Percentiles rank a stretch among this genome's conserved stretches.
These are phyloP conservation scores for Viola pubescens DNA, from an alignment of 441 rosid genomes.

Conservation along the genomic window DNA sequence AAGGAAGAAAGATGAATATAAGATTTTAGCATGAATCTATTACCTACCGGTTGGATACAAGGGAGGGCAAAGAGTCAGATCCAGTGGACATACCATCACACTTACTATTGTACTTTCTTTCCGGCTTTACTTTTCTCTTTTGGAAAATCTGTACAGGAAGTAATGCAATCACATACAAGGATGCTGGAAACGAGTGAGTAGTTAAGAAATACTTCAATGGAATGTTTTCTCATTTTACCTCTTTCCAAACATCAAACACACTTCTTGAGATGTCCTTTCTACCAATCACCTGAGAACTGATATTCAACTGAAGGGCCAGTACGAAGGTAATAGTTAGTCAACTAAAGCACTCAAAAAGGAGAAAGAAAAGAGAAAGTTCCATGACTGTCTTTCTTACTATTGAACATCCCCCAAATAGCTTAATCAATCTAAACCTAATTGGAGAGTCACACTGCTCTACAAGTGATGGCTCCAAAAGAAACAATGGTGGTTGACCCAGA, in stretches of 20 bases:
- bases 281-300: slow-evolving; percentile 90
- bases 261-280: slow-evolving; percentile 80
- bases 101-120: slow-evolving; percentile 30
- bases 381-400: background rate
- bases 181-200: slow-evolving; percentile 17
- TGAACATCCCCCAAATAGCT: background rate
- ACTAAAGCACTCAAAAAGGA: slow-evolving; percentile 7
- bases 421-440: background rate
- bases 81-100: slow-evolving; percentile 35
- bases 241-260: slow-evolving; percentile 95
- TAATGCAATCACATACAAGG: slow-evolving; percentile 15
- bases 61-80: slow-evolving; percentile 58
- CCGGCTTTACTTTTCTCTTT: slow-evolving; percentile 55
- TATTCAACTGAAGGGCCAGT: slow-evolving; percentile 51
- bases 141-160: slow-evolving; percentile 62
- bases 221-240: slow-evolving; percentile 39
- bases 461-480: no score
- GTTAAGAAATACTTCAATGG: slow-evolving; percentile 5
- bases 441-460: background rate
- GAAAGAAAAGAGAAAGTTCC: background rate
- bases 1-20: slow-evolving; percentile 11
- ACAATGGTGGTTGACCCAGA: no score
- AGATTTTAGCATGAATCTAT: slow-evolving; percentile 9
- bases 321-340: slow-evolving; percentile 16
- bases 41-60: slow-evolving; percentile 67